Evolutionary conservation across 2,329 filamentous ascomycete genomes (phyloP).

Genomic region (Lithohypha guttulata): DNA sequence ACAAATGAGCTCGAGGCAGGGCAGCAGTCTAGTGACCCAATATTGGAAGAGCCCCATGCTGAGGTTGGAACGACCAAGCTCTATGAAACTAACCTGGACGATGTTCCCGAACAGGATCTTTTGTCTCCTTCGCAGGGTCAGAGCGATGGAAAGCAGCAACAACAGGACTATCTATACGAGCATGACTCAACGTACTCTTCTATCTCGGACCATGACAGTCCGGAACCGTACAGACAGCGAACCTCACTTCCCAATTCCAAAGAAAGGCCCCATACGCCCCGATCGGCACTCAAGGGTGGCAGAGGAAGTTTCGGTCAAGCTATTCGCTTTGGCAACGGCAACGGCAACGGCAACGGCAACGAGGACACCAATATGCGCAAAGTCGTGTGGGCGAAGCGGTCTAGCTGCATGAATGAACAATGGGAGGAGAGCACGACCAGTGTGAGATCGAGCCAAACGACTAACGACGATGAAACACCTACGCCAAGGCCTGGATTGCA

Average conservation of each 20-base stretch:
- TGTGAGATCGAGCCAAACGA: slow-evolving; percentile 12
- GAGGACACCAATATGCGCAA: slow-evolving; percentile 17
- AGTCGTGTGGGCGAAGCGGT: slow-evolving; percentile 18
- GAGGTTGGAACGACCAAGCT: slow-evolving; percentile 2
- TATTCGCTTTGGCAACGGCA: neutral
- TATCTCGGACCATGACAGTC: neutral
- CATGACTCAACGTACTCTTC: slow-evolving; percentile 7
- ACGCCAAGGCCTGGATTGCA: neutral
- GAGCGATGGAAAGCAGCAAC: neutral
- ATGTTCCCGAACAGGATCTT: slow-evolving; percentile 7
- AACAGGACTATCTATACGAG: neutral
- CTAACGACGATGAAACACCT: slow-evolving; percentile 9
- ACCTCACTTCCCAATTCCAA: neutral
- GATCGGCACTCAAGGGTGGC: slow-evolving; percentile 20
- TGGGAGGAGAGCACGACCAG: slow-evolving; percentile 21
- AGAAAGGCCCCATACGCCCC: slow-evolving; percentile 15
- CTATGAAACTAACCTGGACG: slow-evolving; percentile 6
- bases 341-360: slow-evolving; percentile 11
- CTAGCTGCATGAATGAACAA: slow-evolving; percentile 17
- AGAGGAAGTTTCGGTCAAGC: slow-evolving; percentile 10
- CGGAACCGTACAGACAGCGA: slow-evolving; percentile 5
- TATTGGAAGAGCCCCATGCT: neutral
- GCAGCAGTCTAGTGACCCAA: neutral
- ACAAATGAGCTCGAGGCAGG: slow-evolving; percentile 3
- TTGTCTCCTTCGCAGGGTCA: neutral